Conservation (phyloP, 2,329 filamentous ascomycete species). For the Tricladium varicosporioides region DNA sequence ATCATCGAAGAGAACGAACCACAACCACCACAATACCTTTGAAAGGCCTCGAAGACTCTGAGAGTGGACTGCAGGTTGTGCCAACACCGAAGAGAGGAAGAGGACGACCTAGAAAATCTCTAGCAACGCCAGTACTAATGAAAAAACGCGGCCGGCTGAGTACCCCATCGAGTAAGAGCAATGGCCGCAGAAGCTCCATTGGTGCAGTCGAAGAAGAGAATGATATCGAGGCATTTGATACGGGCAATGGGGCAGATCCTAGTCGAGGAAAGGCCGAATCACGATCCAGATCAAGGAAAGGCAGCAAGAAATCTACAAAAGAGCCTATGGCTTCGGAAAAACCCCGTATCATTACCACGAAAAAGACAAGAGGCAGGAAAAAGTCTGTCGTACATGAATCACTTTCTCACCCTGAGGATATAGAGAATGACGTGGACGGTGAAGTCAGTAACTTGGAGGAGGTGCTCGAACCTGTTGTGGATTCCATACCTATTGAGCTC, state of each 20-base stretch:
- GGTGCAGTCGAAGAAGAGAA: constrained; percentile 24
- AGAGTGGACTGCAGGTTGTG: constrained; percentile 24
- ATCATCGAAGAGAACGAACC: constrained; percentile 27
- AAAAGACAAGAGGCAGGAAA: constrained; percentile 24
- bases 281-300: constrained; percentile 28
- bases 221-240: constrained; percentile 23
- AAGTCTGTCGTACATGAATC: constrained; percentile 20
- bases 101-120: constrained; percentile 43
- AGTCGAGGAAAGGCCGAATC: constrained; percentile 27
- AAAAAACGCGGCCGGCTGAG: constrained; percentile 25
- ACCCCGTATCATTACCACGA: constrained; percentile 13
- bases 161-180: constrained; percentile 24
- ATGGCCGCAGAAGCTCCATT: constrained; percentile 27
- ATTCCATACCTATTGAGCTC: constrained; percentile 7
- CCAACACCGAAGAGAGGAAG: constrained; percentile 40
- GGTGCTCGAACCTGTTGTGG: constrained; percentile 3
- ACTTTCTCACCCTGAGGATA: constrained; percentile 15
- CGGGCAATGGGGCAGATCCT: constrained; percentile 23
- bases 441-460: neutral
- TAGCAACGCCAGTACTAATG: constrained; percentile 36
- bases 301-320: constrained; percentile 18
- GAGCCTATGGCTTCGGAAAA: constrained; percentile 8
- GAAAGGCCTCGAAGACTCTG: constrained; percentile 34
- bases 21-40: constrained; percentile 34
- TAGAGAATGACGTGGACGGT: constrained; percentile 13